These are phyloP conservation scores for Haberlea rhodopensis DNA, from an alignment of 257 asterid genomes.

Conservation along the genomic window DNA sequence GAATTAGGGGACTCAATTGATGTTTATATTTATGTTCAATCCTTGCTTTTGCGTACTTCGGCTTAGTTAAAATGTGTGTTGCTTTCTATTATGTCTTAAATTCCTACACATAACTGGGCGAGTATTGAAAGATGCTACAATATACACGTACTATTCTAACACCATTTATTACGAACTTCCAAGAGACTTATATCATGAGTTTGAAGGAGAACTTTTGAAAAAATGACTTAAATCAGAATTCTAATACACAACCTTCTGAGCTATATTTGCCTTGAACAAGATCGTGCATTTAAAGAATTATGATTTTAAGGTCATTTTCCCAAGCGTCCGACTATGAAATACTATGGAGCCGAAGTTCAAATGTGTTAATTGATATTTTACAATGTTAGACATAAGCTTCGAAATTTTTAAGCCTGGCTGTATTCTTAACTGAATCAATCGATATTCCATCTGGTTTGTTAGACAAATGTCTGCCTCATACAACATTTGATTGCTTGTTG, in stretches of 20 bases:
- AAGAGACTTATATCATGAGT: constrained; percentile 1
- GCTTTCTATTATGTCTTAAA: background rate
- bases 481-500: constrained; percentile 3
- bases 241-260: no score
- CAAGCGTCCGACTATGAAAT: background rate
- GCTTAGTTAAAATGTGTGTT: background rate
- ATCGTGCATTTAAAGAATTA: no score
- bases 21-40: constrained; percentile 1
- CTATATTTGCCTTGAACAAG: no score
- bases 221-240: no score
- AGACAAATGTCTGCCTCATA: constrained; percentile 11
- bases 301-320: background rate
- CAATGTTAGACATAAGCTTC: constrained; percentile 1
- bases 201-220: no score
- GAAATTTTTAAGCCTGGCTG: background rate
- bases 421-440: constrained; percentile 4
- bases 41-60: constrained; percentile 3
- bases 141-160: background rate
- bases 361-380: background rate
- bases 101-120: no score
- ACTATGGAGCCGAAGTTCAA: constrained; percentile 17
- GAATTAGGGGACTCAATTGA: background rate
- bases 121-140: background rate
- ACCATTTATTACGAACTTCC: constrained; percentile 2
- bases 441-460: constrained; percentile 9